Evolutionary conservation across 192 early-diverging fungal genomes (phyloP).

Genomic region (Coemansia furcata): DNA sequence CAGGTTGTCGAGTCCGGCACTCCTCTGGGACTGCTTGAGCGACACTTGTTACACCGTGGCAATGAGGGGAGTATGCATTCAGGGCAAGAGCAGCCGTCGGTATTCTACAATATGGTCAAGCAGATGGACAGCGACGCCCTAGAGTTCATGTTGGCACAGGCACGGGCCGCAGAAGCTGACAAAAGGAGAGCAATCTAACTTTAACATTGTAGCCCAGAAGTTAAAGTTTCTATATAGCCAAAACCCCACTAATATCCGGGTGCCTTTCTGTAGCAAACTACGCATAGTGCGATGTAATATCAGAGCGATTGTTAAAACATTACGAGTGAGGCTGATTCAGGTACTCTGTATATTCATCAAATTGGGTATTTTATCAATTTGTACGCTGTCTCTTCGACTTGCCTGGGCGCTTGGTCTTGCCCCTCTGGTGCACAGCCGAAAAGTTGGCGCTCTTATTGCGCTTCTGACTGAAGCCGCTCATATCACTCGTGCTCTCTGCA

Average conservation of each 20-base stretch:
- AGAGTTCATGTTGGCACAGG: slow-evolving; percentile 15
- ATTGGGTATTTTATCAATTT: neutral
- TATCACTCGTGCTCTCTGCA: slow-evolving; percentile 68
- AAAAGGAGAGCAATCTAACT: neutral
- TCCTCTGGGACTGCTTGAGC: slow-evolving; percentile 29
- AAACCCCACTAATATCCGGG: no score
- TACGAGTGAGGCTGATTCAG: no score
- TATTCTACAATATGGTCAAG: slow-evolving; percentile 24
- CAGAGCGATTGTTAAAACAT: no score
- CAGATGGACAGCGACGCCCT: slow-evolving; percentile 17
- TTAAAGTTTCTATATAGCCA: no score
- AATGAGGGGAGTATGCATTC: neutral
- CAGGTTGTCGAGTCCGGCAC: slow-evolving; percentile 40
- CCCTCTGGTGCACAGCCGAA: slow-evolving; percentile 13
- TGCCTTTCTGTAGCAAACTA: no score
- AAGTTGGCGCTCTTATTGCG: slow-evolving; percentile 45
- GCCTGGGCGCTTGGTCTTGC: slow-evolving; percentile 44
- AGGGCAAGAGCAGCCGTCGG: slow-evolving; percentile 5
- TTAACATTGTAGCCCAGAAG: no score
- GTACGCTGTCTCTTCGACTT: slow-evolving; percentile 43
- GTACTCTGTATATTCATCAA: no score
- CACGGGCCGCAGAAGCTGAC: slow-evolving; percentile 3
- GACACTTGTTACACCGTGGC: neutral
- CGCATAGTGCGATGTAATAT: no score
- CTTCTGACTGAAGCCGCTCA: slow-evolving; percentile 61